Evolutionary conservation across 441 rosid species (phyloP), one percentile per base, ranked within the genome.

Genomic region (Populus hybrid): DNA sequence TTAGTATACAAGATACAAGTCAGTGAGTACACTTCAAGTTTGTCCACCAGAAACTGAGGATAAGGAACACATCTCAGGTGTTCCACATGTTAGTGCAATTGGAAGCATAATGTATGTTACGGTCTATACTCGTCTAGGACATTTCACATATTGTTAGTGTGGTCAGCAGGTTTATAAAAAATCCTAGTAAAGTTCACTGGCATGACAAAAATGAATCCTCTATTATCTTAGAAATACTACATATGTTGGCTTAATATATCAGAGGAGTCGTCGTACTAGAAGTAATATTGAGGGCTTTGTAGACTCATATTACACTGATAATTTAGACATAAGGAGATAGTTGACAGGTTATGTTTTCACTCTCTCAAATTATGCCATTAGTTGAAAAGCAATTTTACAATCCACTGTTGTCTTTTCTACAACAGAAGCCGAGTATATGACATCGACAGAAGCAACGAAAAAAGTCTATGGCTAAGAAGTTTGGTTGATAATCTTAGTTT

Each of bases 161-260:
- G 1, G 9, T 74, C 3, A 73, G 63, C 71, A 28, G 0, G 30
- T 28, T 28, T 3, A 28, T 28, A 28, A 28, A 28, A 28, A 28
- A 28, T 28, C 30, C 9, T 5, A 42, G 71, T 32, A 72, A 61
- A 9, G 40, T 6, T 23, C 32, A 77, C 9, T 72, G 7, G 63
- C 8, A 53, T 2, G 46, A 30, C 2, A 21, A 73, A 81, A 81
- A 57, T 77, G 59, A 80, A 76, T 76, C 18, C 34, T 69, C 3
- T 57, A 23, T 6, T 67, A 35, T 73, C 69, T 71, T 14, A 50
- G 4, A 8, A 16, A 18, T 32, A 42, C n/a, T 12, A 3, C 50
- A 50, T 4, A 68, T 46, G 42, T 21, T 53, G 42, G 79, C 4
- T 53, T 69, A 4, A 34, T 34, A 46, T 23, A 26, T 68, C 3